Conservation (phyloP, 306 rosid genomes). For the Prinsepia uniflora region DNA sequence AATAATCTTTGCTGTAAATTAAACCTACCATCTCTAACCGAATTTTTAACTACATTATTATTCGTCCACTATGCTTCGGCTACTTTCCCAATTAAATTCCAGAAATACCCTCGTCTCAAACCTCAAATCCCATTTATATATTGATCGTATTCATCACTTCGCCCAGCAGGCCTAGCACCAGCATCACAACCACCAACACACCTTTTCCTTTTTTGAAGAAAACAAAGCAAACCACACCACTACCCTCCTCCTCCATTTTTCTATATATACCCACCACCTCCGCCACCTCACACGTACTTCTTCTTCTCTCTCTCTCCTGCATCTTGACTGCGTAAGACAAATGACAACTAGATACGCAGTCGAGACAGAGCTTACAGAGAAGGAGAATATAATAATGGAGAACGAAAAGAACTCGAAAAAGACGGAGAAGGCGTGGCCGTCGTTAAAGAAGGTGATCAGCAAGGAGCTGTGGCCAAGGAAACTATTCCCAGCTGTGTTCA, state of each 20-base stretch:
- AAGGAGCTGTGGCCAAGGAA: constrained; percentile 55
- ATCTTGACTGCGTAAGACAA: background rate
- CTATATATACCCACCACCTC: constrained; percentile 4
- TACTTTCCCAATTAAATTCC: constrained; percentile 3
- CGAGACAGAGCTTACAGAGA: constrained; percentile 2
- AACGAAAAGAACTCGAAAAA: background rate
- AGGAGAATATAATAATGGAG: background rate
- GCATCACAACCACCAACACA: background rate
- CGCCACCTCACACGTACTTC: background rate
- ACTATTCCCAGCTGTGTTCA: constrained; percentile 33
- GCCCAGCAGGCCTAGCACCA: constrained; percentile 21
- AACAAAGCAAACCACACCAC: constrained; percentile 17
- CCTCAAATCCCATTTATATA: background rate
- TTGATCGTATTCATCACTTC: background rate
- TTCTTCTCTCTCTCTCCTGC: no score
- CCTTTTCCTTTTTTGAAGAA: constrained; percentile 9
- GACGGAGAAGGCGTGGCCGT: constrained; percentile 21
- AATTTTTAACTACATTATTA: background rate
- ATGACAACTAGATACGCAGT: background rate
- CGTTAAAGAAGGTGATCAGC: constrained; percentile 60
- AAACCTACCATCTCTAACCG: no score
- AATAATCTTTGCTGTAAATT: no score
- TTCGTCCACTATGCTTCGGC: background rate
- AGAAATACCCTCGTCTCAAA: constrained; percentile 10
- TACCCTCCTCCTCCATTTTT: background rate